Percentiles rank a stretch among this genome's conserved stretches.
Conservation (phyloP, 1,139 yeast species). For the Geotrichum bryndzae region DNA sequence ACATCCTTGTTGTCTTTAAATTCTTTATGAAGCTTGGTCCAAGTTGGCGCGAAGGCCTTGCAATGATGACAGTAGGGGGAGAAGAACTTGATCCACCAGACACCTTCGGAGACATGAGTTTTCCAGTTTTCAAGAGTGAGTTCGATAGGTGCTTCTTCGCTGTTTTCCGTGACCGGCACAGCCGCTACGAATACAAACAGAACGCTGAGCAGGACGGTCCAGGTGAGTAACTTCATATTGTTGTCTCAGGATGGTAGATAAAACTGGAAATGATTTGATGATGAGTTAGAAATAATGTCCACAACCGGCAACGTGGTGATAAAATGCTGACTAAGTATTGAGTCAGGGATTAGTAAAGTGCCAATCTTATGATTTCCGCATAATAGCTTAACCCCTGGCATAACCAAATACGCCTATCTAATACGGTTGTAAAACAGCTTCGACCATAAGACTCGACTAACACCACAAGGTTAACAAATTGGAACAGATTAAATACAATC, state of each 20-base stretch:
- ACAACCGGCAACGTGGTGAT: not conserved
- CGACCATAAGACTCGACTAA: too few relatives aligned
- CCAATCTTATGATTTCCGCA: too few relatives aligned
- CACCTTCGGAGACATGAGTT: constrained; percentile 6
- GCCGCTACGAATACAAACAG: constrained; percentile 2
- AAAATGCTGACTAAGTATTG: not conserved
- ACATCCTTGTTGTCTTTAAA: constrained; percentile 25
- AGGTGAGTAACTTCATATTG: not conserved
- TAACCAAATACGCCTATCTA: too few relatives aligned
- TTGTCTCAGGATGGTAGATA: not conserved
- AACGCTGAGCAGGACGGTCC: not conserved
- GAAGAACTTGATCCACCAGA: constrained; percentile 39
- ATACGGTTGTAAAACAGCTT: too few relatives aligned
- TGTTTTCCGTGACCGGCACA: constrained; percentile 2
- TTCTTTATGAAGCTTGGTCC: constrained; percentile 31
- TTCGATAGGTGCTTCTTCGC: constrained; percentile 10
- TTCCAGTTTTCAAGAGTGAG: constrained; percentile 10
- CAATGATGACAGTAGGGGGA: constrained; percentile 43
- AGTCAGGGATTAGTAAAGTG: too few relatives aligned
- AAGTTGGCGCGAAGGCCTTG: constrained; percentile 36
- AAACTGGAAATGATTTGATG: not conserved
- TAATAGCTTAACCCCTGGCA: too few relatives aligned
- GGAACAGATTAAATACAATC: too few relatives aligned
- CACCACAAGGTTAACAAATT: too few relatives aligned
- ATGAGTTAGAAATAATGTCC: not conserved